Percentiles rank a stretch among this genome's conserved stretches.
Conservation (phyloP, 1,139 yeast species). For the Yamadazyma atlantica region DNA sequence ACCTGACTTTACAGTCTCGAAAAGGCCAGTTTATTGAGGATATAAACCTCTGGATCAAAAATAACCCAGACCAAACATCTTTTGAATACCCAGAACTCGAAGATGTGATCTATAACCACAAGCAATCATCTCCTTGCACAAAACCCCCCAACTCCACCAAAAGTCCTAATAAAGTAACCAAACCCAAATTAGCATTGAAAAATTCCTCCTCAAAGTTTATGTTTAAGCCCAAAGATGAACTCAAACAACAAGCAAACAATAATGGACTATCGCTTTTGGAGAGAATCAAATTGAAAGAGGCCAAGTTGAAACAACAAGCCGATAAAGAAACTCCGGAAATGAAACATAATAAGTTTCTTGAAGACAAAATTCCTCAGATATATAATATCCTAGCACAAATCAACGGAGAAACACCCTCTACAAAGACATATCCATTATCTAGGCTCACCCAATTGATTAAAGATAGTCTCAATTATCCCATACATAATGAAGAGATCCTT, state of each 20-base stretch:
- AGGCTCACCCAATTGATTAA: constrained; percentile 27
- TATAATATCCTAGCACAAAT: constrained; percentile 39
- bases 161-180: constrained; percentile 21
- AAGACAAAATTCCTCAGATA: constrained; percentile 39
- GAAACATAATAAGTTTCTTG: constrained; percentile 36
- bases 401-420: constrained; percentile 13
- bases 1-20: constrained; percentile 19
- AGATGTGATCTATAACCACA: constrained; percentile 9
- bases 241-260: constrained; percentile 15
- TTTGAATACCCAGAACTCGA: constrained; percentile 7
- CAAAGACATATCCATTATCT: constrained; percentile 23
- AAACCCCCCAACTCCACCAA: background rate
- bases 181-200: constrained; percentile 16
- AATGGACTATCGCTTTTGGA: constrained; percentile 42
- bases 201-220: constrained; percentile 34
- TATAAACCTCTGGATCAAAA: constrained; percentile 59
- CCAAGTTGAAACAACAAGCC: constrained; percentile 16
- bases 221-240: constrained; percentile 27
- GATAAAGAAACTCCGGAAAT: constrained; percentile 28
- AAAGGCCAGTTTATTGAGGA: constrained; percentile 57
- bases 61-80: constrained; percentile 20
- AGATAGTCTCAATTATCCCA: constrained; percentile 37
- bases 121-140: background rate
- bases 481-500: constrained; percentile 29
- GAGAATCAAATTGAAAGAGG: constrained; percentile 39